These are phyloP conservation scores for Panaeolus cyanescens DNA, from an alignment of 768 basidiomycete genomes.

Conservation along the genomic window DNA sequence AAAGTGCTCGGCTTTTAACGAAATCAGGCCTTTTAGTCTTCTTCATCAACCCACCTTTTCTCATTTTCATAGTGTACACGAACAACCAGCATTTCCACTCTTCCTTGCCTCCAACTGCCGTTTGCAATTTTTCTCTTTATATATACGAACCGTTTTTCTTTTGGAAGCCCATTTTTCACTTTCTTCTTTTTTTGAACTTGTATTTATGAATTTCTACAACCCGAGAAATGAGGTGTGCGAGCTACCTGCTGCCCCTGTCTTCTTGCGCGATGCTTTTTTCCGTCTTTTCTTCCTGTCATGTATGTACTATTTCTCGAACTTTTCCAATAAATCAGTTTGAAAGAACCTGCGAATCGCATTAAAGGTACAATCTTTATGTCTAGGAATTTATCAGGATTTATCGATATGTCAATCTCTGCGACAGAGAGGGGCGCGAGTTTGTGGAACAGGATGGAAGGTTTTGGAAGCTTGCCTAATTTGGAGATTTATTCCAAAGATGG, in stretches of 20 bases:
- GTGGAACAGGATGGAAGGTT: background rate
- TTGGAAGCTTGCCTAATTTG: background rate
- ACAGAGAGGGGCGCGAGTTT: no score
- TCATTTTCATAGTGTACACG: no score
- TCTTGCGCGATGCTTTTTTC: background rate
- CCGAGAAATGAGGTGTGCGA: no score
- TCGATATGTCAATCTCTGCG: no score
- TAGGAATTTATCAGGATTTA: no score
- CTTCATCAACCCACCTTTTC: background rate
- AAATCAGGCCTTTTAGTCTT: background rate
- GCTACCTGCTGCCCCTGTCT: background rate
- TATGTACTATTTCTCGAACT: constrained; percentile 2
- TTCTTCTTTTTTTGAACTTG: background rate
- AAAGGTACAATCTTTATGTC: no score
- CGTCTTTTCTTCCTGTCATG: background rate
- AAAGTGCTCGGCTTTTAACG: background rate
- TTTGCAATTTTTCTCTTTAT: background rate
- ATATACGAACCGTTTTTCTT: background rate
- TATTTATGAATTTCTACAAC: background rate
- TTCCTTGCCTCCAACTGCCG: background rate
- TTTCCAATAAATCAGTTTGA: background rate
- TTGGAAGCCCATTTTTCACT: background rate
- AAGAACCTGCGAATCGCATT: background rate
- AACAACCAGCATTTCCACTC: no score
- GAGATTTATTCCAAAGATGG: background rate